A percentile compares a stretch with the other conserved stretches of the same genome.
Evolutionary conservation across 345 rosid genomes (phyloP).

Genomic region (Salix viminalis): DNA sequence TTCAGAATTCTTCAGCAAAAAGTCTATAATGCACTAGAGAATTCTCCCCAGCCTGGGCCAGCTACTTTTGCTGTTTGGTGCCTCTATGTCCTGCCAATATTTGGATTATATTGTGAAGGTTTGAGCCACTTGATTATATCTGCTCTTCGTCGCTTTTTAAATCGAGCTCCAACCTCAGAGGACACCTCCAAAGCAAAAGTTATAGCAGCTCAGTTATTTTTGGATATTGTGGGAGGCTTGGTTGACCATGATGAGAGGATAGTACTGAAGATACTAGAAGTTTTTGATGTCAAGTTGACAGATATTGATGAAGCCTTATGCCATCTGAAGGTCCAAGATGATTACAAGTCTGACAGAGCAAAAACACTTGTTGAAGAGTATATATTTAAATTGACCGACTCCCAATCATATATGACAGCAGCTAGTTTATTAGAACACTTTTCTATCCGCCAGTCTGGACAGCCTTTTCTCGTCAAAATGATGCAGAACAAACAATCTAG

Average conservation of each 20-base stretch:
- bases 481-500: constrained; percentile 57
- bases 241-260: constrained; percentile 59
- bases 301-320: constrained; percentile 52
- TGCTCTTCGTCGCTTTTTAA: constrained; percentile 61
- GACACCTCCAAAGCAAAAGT: constrained; percentile 51
- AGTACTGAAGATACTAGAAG: constrained; percentile 51
- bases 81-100: constrained; percentile 64
- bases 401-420: constrained; percentile 65
- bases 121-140: constrained; percentile 88
- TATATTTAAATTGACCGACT: constrained; percentile 49
- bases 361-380: constrained; percentile 50
- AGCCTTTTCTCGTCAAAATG: constrained; percentile 70
- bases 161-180: constrained; percentile 23
- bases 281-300: constrained; percentile 48
- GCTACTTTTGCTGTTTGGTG: constrained; percentile 61
- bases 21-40: constrained; percentile 50
- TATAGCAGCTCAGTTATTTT: constrained; percentile 55
- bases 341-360: constrained; percentile 30
- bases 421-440: constrained; percentile 76
- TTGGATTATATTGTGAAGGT: constrained; percentile 66
- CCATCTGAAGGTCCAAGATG: constrained; percentile 26
- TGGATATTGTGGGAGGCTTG: constrained; percentile 46
- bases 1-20: constrained; percentile 70
- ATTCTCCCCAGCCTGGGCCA: constrained; percentile 75
- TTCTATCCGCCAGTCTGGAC: constrained; percentile 65